Evolutionary conservation across 2,329 filamentous ascomycete species (phyloP), one percentile per base, ranked within the genome.

Genomic region (Talaromyces sp.): DNA sequence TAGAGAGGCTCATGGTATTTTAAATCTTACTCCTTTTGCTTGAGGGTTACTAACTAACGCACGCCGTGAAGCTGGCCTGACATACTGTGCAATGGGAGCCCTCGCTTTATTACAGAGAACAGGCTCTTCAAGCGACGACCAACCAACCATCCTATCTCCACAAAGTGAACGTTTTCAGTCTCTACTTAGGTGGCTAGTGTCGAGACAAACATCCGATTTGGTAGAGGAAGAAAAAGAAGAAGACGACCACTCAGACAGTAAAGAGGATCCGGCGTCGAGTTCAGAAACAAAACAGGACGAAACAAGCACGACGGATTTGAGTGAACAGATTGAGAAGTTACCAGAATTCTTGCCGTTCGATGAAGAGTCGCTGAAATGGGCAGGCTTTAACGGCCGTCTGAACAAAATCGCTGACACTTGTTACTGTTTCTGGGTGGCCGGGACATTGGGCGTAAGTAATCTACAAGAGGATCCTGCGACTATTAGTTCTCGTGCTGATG

Each of bases 351-450:
- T 57, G 40, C 60, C 65, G 11, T 61, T 59, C 19, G 64, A 53
- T 48, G 66, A 55, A 39, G 68, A 67, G 53, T 69, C 66, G 61
- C 69, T 80, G 39, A 73, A 76, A 9, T 82, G 81, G 67, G 81
- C 90, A 1, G 94, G 92, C 9, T 91, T 95, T 75, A 96, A 95
- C 67, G 94, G 94, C 25, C 85, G 94, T 52, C 86, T 84, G 70
- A 97, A 96, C 77, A 99, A 99, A 73, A 81, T 87, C 50, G 89
- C 89, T 9, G 94, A 99, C 74, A 97, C 94, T 0, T 99, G 94
- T 75, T 99, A 99, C 73, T 88, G 85, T 21, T 99, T 93, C 80
- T 99, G 94, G 94, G 90, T 89, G 0, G 81, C 82, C 3, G 91
- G 84, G 1, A 84, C 91, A 53, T 70, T 82, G 53, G 70, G 72